Base-by-base conservation (phyloP, 805 yeast species). In the Komagataella kurtzmanii region DNA sequence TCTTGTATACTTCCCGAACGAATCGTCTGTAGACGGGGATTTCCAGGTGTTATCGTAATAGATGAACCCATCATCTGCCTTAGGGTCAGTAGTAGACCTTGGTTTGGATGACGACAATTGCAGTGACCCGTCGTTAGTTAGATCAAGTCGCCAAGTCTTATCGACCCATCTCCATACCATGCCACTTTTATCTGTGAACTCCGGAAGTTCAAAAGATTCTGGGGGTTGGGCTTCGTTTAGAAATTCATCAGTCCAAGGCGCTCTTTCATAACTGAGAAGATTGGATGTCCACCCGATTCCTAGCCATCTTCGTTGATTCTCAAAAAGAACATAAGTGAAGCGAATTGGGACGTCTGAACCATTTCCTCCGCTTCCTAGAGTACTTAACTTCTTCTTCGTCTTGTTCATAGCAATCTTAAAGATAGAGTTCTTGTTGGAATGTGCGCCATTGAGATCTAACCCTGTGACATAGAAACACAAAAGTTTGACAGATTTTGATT, bases 261-360 rank as follows among this genome's bases (percentile, higher is more conserved):
- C 83, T 62, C 99, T 77, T 68, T 91, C 99, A 63, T 91, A 91
- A 49, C 95, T 83, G 55, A 93, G 74, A 63, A 93, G 73, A 61
- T 89, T 89, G 14, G 95, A 74, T 0, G 98, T 91, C 99, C 99
- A 91, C 10, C 99, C 99, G 59, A 91, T 87, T 12, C 97, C 98
- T 45, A 91, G 73, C 99, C 99, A 91, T 60, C 95, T 81, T 62
- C 99, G 80, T 70, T 91, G 98, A 65, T 91, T 91, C 65, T 91
- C 99, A 65, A 83, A 90, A 8, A 93, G 72, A 1, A 88, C 97
- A 66, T 88, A 91, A 3, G 97, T 90, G 66, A 90, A 93, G 52
- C 90, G 69, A 30, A 88, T 89, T 1, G 81, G 79, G 51, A 71
- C 61, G 47, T 61, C 64, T 30, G 48, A 49, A 5, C 54, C 44